Evolutionary conservation across 768 basidiomycete genomes (phyloP).

Genomic region (Pisolithus orientalis): DNA sequence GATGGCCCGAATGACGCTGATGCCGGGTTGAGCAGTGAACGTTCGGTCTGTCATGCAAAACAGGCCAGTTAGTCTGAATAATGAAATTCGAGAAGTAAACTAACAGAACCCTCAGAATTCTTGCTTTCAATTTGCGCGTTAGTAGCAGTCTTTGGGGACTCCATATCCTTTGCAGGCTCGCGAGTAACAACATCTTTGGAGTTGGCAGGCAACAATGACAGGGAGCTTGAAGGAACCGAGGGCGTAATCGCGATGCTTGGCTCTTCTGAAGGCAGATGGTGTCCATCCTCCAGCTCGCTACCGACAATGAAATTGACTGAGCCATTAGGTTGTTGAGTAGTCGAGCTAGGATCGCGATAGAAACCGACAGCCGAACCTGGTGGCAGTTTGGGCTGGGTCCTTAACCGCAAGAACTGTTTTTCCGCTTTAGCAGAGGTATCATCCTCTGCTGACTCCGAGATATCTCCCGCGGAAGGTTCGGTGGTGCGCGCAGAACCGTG

Average conservation of each 20-base stretch:
- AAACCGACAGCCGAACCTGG: slow-evolving; percentile 67
- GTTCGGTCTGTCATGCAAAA: slow-evolving; percentile 31
- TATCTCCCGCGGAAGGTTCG: slow-evolving; percentile 22
- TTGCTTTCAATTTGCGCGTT: slow-evolving; percentile 39
- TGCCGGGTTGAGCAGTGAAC: slow-evolving; percentile 42
- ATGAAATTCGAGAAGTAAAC: slow-evolving; percentile 16
- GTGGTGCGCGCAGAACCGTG: slow-evolving; percentile 63
- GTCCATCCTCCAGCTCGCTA: slow-evolving; percentile 58
- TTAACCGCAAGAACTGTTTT: slow-evolving; percentile 32
- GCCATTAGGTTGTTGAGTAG: slow-evolving; percentile 40
- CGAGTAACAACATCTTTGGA: slow-evolving; percentile 7
- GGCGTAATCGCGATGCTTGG: slow-evolving; percentile 16
- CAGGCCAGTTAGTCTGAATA: slow-evolving; percentile 9
- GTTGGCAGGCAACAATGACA: slow-evolving; percentile 5
- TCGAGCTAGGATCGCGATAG: slow-evolving; percentile 57
- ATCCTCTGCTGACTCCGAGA: slow-evolving; percentile 26
- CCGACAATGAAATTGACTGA: slow-evolving; percentile 71
- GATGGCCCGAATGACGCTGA: slow-evolving; percentile 31
- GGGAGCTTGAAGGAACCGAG: slow-evolving; percentile 5
- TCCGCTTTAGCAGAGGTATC: slow-evolving; percentile 26
- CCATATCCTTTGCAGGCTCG: slow-evolving; percentile 6
- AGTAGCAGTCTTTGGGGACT: slow-evolving; percentile 16
- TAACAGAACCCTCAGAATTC: slow-evolving; percentile 49
- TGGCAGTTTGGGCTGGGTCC: slow-evolving; percentile 66
- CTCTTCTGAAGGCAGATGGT: slow-evolving; percentile 6